Evolutionary conservation across 257 asterid species (phyloP), one percentile per base, ranked within the genome.

Genomic region (Parsonsia alboflavescens): DNA sequence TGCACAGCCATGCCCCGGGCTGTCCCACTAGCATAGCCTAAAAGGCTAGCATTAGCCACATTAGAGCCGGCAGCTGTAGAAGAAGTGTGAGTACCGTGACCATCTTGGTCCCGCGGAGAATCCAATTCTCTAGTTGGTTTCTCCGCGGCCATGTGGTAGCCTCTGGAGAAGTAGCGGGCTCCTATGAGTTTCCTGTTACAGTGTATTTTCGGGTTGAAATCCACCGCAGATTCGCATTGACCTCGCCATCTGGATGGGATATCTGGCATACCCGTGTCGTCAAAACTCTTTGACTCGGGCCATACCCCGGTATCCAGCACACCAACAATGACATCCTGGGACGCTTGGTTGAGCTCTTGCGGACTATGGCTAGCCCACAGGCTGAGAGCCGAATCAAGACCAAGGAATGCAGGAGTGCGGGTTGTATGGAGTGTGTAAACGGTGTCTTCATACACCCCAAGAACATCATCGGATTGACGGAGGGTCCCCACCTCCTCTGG

Each of bases 241-340:
- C 89, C 89, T 17, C 61, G 72, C 87, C 89, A 85, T 59, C 81
- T 79, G 0, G 83, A 52, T 12, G 89, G 89, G 42, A 85, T 65
- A 10, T 53, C 76, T 2, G 87, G 75, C 45, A 85, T 68, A 19
- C 81, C 82, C 0, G 73, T 1, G 15, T 85, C 89, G 5, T 72
- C 82, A 17, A 74, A 85, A 56, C 87, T 83, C 74, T 83, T 81
- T 9, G 87, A 83, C 56, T 85, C 89, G 0, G 89, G 89, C 89
- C 89, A 85, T n/a, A 85, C 87, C 0, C 89, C 89, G 21, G 89
- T 85, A 17, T 85, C 89, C 11, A 85, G 81, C 0, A 85, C 86
- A 0, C 87, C 89, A 6, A 85, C 52, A 24, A 85, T 53, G 17
- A 85, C 87, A 26, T 85, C 89, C 74, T 85, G 87, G 0, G 81